Evolutionary conservation across 805 yeast species (phyloP).

Genomic region (Ogataea neopini): DNA sequence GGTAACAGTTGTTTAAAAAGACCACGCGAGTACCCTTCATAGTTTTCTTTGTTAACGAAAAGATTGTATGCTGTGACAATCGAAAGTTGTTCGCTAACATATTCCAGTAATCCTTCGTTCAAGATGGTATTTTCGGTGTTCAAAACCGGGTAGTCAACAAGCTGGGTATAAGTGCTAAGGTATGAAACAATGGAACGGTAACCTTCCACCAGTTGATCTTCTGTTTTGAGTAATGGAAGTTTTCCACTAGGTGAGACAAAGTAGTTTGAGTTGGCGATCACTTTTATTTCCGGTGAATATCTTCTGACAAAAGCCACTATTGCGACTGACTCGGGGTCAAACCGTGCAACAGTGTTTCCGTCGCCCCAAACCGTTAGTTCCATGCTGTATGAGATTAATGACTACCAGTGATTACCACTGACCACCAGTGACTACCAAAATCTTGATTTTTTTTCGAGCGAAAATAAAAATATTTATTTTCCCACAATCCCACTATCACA

Average conservation of each 20-base stretch:
- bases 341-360: constrained; percentile 38
- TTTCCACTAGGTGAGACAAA: constrained; percentile 49
- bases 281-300: constrained; percentile 30
- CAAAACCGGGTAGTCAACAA: background rate
- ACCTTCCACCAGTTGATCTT: constrained; percentile 38
- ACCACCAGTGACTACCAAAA: background rate
- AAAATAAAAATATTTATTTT: background rate
- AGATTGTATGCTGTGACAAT: constrained; percentile 57
- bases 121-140: constrained; percentile 30
- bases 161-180: constrained; percentile 21
- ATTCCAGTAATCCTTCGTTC: constrained; percentile 46
- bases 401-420: background rate
- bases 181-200: constrained; percentile 41
- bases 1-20: constrained; percentile 54
- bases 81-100: constrained; percentile 42
- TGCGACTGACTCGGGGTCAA: constrained; percentile 56
- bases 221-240: constrained; percentile 47
- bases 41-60: constrained; percentile 57
- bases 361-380: constrained; percentile 49
- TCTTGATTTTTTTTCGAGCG: background rate
- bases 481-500: no score
- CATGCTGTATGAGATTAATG: constrained; percentile 9
- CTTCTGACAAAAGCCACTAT: constrained; percentile 42
- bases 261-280: constrained; percentile 61
- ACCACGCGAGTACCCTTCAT: constrained; percentile 59